phyloP scores from a whole-genome alignment of 2,329 filamentous ascomycete species.

The Capronia coronata region DNA sequence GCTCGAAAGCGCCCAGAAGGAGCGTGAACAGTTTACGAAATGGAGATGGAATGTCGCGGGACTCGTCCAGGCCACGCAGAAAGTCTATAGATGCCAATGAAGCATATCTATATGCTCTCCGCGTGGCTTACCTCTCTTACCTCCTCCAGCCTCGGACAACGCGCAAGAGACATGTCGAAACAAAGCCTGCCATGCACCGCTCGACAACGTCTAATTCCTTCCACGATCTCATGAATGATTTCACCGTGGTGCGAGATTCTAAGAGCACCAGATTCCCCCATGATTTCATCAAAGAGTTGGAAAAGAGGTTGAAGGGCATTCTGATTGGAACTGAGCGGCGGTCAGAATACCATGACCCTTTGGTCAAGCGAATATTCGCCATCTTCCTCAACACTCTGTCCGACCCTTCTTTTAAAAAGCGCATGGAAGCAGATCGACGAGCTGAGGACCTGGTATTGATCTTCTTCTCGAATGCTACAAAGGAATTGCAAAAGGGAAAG shows the following conservation, averaged over 20 bases:
- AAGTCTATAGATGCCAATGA: slow-evolving; percentile 57
- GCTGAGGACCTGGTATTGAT: slow-evolving; percentile 90
- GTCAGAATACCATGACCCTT: slow-evolving; percentile 83
- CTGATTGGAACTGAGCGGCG: slow-evolving; percentile 74
- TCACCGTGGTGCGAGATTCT: slow-evolving; percentile 59
- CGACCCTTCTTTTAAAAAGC: slow-evolving; percentile 77
- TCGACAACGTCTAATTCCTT: slow-evolving; percentile 59
- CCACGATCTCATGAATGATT: slow-evolving; percentile 82
- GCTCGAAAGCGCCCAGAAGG: slow-evolving; percentile 42
- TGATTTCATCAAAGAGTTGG: slow-evolving; percentile 62
- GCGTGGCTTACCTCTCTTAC: slow-evolving; percentile 86
- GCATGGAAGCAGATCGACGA: slow-evolving; percentile 87
- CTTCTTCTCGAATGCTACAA: slow-evolving; percentile 91
- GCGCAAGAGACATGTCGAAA: slow-evolving; percentile 72
- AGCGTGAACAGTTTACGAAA: slow-evolving; percentile 44
- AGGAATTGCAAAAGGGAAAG: slow-evolving; percentile 76
- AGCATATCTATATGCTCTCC: slow-evolving; percentile 84
- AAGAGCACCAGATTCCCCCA: slow-evolving; percentile 67
- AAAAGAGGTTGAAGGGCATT: slow-evolving; percentile 74
- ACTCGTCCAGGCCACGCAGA: slow-evolving; percentile 38
- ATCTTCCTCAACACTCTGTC: slow-evolving; percentile 92
- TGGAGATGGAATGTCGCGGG: slow-evolving; percentile 39
- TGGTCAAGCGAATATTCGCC: slow-evolving; percentile 88
- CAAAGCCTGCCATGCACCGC: slow-evolving; percentile 59
- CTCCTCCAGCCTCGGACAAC: slow-evolving; percentile 85